Percentiles rank a stretch among this genome's conserved stretches.
These are phyloP conservation scores for Kwoniella newhampshirensis DNA, from an alignment of 768 basidiomycete genomes.

Conservation along the genomic window DNA sequence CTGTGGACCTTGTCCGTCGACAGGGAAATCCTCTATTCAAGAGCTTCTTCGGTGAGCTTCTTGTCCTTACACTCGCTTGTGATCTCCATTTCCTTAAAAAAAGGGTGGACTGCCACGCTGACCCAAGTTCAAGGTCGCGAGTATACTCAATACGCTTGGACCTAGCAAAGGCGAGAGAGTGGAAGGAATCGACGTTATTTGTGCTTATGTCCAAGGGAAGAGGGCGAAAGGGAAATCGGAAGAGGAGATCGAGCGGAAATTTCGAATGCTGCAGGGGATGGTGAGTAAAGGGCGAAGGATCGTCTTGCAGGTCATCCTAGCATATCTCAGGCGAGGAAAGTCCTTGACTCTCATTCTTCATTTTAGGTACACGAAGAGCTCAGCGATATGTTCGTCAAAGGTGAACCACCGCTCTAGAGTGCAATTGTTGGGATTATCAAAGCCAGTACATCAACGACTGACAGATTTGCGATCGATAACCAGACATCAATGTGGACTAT, in stretches of 20 bases:
- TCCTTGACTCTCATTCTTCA: neutral
- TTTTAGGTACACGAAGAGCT: conserved; percentile 4
- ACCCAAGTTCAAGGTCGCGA: conserved; percentile 12
- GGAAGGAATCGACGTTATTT: conserved; percentile 5
- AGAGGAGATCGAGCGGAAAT: conserved; percentile 7
- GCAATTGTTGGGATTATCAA: neutral
- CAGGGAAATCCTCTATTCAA: conserved; percentile 17
- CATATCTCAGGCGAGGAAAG: neutral
- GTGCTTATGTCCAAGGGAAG: conserved; percentile 16
- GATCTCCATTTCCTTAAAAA: too few relatives aligned
- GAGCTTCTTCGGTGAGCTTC: conserved; percentile 3
- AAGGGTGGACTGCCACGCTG: too few relatives aligned
- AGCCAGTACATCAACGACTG: neutral
- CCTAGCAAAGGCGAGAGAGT: conserved; percentile 1
- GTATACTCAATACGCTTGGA: conserved; percentile 3
- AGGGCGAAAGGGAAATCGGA: conserved; percentile 11
- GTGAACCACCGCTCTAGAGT: too few relatives aligned
- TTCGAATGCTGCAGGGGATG: conserved; percentile 1
- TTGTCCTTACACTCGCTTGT: too few relatives aligned
- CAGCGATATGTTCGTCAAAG: conserved; percentile 9
- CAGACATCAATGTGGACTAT: too few relatives aligned
- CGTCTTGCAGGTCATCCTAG: neutral
- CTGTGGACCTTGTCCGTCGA: conserved; percentile 4
- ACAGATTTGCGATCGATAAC: too few relatives aligned
- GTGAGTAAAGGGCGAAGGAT: conserved; percentile 1